phyloP scores from a whole-genome alignment of 331 rosid genomes.

The Quercus lobata region DNA sequence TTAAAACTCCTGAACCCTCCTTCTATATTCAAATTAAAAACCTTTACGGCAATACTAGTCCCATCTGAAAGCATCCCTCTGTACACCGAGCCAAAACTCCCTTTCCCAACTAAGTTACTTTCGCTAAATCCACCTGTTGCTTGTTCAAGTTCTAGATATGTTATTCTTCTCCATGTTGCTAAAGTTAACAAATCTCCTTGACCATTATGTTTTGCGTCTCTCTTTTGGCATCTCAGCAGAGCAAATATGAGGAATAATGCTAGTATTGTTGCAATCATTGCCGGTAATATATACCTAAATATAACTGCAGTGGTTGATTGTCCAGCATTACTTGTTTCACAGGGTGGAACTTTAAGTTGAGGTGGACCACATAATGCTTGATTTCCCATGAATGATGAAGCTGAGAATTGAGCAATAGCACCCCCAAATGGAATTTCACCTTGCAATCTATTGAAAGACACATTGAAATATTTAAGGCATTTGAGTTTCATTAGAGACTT shows the following conservation, averaged over 20 bases:
- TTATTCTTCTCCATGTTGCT: not conserved
- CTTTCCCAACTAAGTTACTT: not conserved
- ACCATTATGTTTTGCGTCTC: not conserved
- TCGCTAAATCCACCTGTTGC: not conserved
- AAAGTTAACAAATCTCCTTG: not conserved
- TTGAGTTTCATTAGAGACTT: too few relatives aligned
- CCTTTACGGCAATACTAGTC: not conserved
- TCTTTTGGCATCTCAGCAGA: not conserved
- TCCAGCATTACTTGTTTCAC: not conserved
- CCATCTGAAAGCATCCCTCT: not conserved
- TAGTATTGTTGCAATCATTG: not conserved
- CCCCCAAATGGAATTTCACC: constrained; percentile 24
- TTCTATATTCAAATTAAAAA: not conserved
- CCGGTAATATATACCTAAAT: not conserved
- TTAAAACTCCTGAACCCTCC: not conserved
- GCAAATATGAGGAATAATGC: not conserved
- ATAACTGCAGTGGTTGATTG: not conserved
- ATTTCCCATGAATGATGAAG: not conserved
- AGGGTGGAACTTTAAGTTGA: not conserved
- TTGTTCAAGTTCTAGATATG: not conserved
- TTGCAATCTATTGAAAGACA: constrained; percentile 26
- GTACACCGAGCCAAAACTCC: too few relatives aligned
- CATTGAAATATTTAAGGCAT: not conserved
- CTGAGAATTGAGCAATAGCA: not conserved
- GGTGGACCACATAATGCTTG: not conserved